Percentiles rank a stretch among this genome's conserved stretches.
These are phyloP conservation scores for Fonsecaea pugnacius DNA, from an alignment of 2,329 filamentous ascomycete genomes.

Conservation along the genomic window DNA sequence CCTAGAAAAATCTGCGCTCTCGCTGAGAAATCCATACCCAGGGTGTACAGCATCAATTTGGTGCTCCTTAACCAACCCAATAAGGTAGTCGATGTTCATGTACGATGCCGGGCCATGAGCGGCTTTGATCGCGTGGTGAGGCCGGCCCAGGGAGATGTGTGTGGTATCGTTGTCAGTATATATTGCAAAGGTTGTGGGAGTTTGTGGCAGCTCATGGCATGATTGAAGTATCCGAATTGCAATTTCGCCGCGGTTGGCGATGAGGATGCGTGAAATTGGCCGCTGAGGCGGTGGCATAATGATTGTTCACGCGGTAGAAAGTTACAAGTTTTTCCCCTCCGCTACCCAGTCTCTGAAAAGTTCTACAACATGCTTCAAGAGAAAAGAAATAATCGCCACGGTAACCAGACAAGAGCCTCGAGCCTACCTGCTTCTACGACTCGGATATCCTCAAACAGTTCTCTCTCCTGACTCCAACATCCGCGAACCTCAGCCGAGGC, in stretches of 20 bases:
- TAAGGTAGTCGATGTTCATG: slow-evolving; percentile 51
- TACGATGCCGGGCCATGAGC: slow-evolving; percentile 56
- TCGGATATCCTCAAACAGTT: slow-evolving; percentile 1
- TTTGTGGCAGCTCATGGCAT: slow-evolving; percentile 58
- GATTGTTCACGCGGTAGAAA: neutral
- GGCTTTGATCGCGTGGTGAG: slow-evolving; percentile 56
- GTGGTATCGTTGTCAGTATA: slow-evolving; percentile 61
- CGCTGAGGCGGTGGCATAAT: slow-evolving; percentile 37
- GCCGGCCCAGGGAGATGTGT: slow-evolving; percentile 54
- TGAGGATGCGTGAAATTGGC: slow-evolving; percentile 56
- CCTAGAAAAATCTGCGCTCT: slow-evolving; percentile 54
- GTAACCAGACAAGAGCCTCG: no score
- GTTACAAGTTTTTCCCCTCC: neutral
- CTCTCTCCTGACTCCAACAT: neutral
- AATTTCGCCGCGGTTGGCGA: slow-evolving; percentile 62
- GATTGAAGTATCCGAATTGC: slow-evolving; percentile 64
- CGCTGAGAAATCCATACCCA: slow-evolving; percentile 67
- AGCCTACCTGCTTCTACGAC: neutral
- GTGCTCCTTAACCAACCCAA: slow-evolving; percentile 46
- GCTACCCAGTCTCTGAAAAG: neutral
- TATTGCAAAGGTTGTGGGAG: slow-evolving; percentile 60
- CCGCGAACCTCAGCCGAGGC: slow-evolving; percentile 14
- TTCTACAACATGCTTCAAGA: neutral
- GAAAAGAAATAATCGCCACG: neutral
- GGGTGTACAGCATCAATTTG: slow-evolving; percentile 62